Percentiles rank a stretch among this genome's conserved stretches.
Conservation (phyloP, 768 basidiomycete species). For the Phallus indusiatus region DNA sequence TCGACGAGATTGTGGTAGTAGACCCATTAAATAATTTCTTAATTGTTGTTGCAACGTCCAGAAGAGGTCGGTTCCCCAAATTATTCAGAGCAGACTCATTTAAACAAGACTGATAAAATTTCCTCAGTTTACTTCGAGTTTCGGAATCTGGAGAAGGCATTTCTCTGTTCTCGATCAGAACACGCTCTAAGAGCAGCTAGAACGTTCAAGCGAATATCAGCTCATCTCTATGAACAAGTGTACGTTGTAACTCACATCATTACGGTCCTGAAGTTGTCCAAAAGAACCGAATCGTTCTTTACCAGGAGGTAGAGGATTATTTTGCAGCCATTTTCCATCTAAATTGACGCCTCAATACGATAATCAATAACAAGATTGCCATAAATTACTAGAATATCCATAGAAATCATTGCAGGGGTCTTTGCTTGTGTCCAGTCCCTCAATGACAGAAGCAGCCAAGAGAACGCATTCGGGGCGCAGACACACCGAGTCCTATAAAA, state of each 20-base stretch:
- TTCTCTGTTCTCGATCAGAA: constrained; percentile 22
- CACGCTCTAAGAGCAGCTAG: constrained; percentile 16
- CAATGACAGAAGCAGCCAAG: constrained; percentile 73
- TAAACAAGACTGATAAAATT: constrained; percentile 74
- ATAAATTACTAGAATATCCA: constrained; percentile 73
- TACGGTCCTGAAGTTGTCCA: constrained; percentile 60
- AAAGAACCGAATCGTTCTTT: constrained; percentile 68
- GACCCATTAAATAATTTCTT: constrained; percentile 50
- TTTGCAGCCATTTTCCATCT: constrained; percentile 85
- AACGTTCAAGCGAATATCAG: not conserved
- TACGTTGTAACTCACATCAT: constrained; percentile 39
- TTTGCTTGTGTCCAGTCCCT: constrained; percentile 65
- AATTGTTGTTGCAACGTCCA: constrained; percentile 54
- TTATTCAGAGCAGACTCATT: constrained; percentile 70
- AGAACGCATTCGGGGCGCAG: constrained; percentile 70
- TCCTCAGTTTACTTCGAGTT: constrained; percentile 54
- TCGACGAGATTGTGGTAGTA: constrained; percentile 12
- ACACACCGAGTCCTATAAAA: constrained; percentile 45
- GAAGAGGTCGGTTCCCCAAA: constrained; percentile 61
- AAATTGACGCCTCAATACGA: constrained; percentile 4
- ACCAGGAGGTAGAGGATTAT: constrained; percentile 80
- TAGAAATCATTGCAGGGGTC: constrained; percentile 98
- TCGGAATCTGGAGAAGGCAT: constrained; percentile 36
- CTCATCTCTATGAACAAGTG: not conserved
- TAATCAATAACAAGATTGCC: not conserved